Percentiles rank a stretch among this genome's conserved stretches.
phyloP scores from a whole-genome alignment of 805 yeast genomes.

The Metschnikowia shivogae region DNA sequence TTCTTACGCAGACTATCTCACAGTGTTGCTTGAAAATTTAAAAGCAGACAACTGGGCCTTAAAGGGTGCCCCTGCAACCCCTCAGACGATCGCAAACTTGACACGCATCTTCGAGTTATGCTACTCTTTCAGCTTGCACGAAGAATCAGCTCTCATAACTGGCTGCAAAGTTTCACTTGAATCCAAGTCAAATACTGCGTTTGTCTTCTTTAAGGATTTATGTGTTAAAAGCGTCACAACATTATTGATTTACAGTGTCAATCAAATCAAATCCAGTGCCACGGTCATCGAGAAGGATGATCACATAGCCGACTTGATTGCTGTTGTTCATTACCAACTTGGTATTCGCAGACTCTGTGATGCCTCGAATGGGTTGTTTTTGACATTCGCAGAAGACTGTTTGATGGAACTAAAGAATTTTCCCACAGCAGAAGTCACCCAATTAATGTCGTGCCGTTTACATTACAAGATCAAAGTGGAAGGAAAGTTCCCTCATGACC shows the following conservation, averaged over 20 bases:
- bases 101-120: constrained; percentile 37
- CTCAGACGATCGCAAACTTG: constrained; percentile 19
- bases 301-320: constrained; percentile 42
- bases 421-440: constrained; percentile 64
- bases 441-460: constrained; percentile 72
- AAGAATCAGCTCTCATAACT: constrained; percentile 43
- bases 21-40: constrained; percentile 28
- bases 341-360: constrained; percentile 72
- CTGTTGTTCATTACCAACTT: constrained; percentile 65
- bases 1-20: constrained; percentile 49
- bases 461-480: constrained; percentile 62
- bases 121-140: constrained; percentile 49
- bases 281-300: constrained; percentile 16
- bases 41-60: constrained; percentile 33
- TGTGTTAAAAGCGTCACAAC: constrained; percentile 36
- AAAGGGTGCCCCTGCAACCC: constrained; percentile 4
- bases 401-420: constrained; percentile 46
- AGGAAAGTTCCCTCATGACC: constrained; percentile 62
- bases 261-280: constrained; percentile 2
- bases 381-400: constrained; percentile 54
- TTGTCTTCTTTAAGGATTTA: constrained; percentile 43
- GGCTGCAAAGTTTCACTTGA: constrained; percentile 39
- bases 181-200: constrained; percentile 40
- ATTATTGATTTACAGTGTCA: constrained; percentile 35
- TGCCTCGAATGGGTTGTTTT: constrained; percentile 54